Percentiles rank a stretch among this genome's conserved stretches.
Conservation (phyloP, 306 rosid species). For the Morella rubra region DNA sequence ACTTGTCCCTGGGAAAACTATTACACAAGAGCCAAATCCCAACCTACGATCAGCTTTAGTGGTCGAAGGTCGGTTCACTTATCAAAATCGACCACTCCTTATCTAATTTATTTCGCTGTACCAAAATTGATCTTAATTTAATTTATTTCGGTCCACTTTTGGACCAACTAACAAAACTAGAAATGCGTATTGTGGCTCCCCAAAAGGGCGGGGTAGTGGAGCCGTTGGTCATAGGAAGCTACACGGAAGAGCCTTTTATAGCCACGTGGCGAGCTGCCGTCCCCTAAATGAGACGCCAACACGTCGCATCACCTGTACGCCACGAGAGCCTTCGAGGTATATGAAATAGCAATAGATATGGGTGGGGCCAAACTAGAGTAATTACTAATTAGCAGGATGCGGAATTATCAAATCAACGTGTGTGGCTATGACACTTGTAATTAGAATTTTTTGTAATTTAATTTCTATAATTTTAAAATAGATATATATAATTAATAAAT, state of each 20-base stretch:
- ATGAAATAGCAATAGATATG: neutral
- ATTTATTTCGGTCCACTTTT: neutral
- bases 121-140: neutral
- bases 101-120: neutral
- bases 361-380: neutral
- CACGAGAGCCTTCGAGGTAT: neutral
- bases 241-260: no score
- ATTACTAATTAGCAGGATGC: neutral
- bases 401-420: neutral
- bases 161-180: constrained; percentile 10
- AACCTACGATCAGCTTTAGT: no score
- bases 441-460: no score
- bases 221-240: neutral
- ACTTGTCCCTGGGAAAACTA: no score
- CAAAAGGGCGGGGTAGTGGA: neutral
- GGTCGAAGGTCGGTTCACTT: neutral
- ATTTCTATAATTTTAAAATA: no score
- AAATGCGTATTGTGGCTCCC: neutral
- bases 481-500: no score
- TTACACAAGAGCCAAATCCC: no score
- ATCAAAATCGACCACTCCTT: neutral
- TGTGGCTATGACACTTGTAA: neutral
- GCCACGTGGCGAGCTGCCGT: neutral
- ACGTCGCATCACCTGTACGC: no score
- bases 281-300: neutral